Conservation (phyloP, 768 basidiomycete genomes). For the Galerina sulciceps region DNA sequence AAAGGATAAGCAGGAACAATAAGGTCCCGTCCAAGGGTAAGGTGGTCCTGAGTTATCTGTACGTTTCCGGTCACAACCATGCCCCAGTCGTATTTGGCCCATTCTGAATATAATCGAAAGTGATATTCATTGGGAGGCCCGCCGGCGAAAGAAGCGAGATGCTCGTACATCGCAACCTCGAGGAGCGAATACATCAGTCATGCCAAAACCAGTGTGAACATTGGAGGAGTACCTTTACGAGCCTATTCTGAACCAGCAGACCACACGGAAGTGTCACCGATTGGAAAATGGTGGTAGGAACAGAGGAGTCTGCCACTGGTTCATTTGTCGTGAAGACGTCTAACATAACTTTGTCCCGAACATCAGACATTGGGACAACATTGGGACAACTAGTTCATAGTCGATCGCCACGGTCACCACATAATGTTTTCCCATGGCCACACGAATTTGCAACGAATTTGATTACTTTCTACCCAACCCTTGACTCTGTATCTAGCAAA, state of each 20-base stretch:
- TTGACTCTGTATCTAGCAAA: too few species aligned
- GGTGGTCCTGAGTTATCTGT: slow-evolving; percentile 64
- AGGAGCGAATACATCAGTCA: not conserved
- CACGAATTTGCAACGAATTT: too few species aligned
- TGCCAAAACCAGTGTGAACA: not conserved
- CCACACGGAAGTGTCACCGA: slow-evolving; percentile 43
- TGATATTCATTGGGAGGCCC: slow-evolving; percentile 76
- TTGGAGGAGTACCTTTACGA: slow-evolving; percentile 51
- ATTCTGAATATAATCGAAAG: slow-evolving; percentile 67
- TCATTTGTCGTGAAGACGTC: too few species aligned
- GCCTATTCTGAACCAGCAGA: slow-evolving; percentile 45
- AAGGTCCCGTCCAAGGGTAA: slow-evolving; percentile 75
- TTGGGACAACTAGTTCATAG: too few species aligned
- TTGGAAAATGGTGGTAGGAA: slow-evolving; percentile 14
- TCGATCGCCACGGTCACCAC: too few species aligned
- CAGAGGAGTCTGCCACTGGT: too few species aligned
- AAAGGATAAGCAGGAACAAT: slow-evolving; percentile 46
- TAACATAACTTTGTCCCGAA: too few species aligned
- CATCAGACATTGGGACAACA: too few species aligned
- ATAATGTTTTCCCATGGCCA: too few species aligned
- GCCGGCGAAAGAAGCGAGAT: slow-evolving; percentile 65
- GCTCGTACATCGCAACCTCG: slow-evolving; percentile 92
- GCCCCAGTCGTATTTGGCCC: slow-evolving; percentile 82
- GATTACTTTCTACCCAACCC: too few species aligned
- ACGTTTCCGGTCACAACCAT: slow-evolving; percentile 90